These are phyloP conservation scores for Arthrinium phaeospermum DNA, from an alignment of 2,329 filamentous ascomycete genomes.

Conservation along the genomic window DNA sequence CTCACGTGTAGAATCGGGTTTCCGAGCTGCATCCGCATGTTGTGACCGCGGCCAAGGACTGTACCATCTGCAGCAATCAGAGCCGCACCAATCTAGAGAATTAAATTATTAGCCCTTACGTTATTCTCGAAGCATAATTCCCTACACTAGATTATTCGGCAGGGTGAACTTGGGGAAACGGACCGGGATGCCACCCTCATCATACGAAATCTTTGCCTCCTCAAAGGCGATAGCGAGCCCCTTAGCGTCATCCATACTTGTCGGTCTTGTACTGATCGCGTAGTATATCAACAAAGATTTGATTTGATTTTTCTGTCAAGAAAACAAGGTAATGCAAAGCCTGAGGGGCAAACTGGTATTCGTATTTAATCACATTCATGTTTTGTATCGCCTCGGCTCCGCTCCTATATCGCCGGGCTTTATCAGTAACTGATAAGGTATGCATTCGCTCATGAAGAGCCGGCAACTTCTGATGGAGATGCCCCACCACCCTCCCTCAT, in stretches of 20 bases:
- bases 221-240: slow-evolving; percentile 52
- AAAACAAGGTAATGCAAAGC: neutral
- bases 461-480: neutral
- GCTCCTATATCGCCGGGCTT: neutral
- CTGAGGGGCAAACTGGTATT: neutral
- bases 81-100: slow-evolving; percentile 55
- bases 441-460: neutral
- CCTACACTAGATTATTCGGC: neutral
- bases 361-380: neutral
- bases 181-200: slow-evolving; percentile 56
- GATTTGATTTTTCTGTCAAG: neutral
- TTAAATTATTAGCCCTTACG: neutral
- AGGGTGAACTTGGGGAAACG: neutral
- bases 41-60: slow-evolving; percentile 74
- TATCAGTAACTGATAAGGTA: slow-evolving; percentile 12
- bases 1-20: slow-evolving; percentile 74
- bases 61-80: slow-evolving; percentile 73
- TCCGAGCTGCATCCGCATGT: slow-evolving; percentile 75
- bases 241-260: slow-evolving; percentile 47
- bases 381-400: neutral
- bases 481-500: neutral
- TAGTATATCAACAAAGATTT: neutral
- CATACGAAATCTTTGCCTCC: slow-evolving; percentile 51
- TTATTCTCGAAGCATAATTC: neutral
- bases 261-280: neutral